Evolutionary conservation across 257 asterid species (phyloP).

Genomic region (Verbena officinalis): DNA sequence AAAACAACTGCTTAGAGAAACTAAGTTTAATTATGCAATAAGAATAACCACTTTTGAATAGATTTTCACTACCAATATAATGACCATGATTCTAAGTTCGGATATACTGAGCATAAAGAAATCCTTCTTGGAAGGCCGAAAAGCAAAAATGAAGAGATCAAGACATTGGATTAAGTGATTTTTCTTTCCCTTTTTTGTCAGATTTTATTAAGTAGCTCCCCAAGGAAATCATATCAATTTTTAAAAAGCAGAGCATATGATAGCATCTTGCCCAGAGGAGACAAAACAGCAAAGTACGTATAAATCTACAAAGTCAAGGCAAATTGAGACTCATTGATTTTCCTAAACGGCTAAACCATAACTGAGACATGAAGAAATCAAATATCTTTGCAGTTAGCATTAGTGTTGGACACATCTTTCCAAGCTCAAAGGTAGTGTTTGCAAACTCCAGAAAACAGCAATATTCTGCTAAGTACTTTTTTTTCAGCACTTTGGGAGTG

Average conservation of each 20-base stretch:
- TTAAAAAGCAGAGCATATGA: conserved; percentile 16
- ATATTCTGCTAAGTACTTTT: no score
- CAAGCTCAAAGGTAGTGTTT: no score
- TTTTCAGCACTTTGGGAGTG: no score
- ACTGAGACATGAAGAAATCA: neutral
- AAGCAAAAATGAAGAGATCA: conserved; percentile 8
- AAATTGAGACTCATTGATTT: conserved; percentile 7
- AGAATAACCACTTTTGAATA: neutral
- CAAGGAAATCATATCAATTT: conserved; percentile 1
- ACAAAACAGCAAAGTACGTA: neutral
- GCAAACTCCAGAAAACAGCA: no score
- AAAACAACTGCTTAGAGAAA: conserved; percentile 24
- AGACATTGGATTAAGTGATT: conserved; percentile 3
- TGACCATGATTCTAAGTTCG: conserved; percentile 19
- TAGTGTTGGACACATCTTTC: conserved; percentile 13
- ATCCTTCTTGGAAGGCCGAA: conserved; percentile 15
- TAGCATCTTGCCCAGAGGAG: conserved; percentile 10
- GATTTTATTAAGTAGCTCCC: conserved; percentile 6
- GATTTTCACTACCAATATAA: conserved; percentile 17
- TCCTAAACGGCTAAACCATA: neutral
- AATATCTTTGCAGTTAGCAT: neutral
- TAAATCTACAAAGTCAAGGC: neutral
- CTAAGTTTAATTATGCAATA: conserved; percentile 15
- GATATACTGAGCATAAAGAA: neutral
- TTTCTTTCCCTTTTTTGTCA: neutral